These are phyloP conservation scores for Penicillium sp. DNA, from an alignment of 2,329 filamentous ascomycete genomes.

Conservation along the genomic window DNA sequence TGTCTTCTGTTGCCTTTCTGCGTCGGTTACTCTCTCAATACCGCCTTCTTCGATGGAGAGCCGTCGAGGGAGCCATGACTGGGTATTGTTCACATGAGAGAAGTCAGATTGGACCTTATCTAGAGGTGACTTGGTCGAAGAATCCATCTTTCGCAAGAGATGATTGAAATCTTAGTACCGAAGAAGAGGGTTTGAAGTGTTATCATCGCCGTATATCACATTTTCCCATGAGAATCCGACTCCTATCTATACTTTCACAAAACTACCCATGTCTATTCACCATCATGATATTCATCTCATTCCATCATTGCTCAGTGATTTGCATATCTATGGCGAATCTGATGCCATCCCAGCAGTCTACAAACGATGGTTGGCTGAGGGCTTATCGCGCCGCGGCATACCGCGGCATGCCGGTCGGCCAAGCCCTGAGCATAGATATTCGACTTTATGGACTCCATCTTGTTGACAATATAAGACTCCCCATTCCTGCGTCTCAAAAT, in stretches of 20 bases:
- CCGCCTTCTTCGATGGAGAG: constrained; percentile 26
- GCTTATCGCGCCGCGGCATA: constrained; percentile 24
- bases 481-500: background rate
- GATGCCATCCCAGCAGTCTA: constrained; percentile 19
- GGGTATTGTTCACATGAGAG: background rate
- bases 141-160: background rate
- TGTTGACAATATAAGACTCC: constrained; percentile 3
- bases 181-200: background rate
- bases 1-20: constrained; percentile 23
- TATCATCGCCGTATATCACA: background rate
- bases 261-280: background rate
- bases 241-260: constrained; percentile 8
- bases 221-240: background rate
- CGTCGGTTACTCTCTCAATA: constrained; percentile 26
- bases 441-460: background rate
- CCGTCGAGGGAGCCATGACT: constrained; percentile 17
- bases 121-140: background rate
- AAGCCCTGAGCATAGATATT: constrained; percentile 10
- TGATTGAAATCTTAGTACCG: background rate
- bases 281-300: background rate
- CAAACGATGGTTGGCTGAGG: constrained; percentile 1
- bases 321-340: constrained; percentile 20
- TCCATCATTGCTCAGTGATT: constrained; percentile 13
- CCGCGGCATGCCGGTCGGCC: constrained; percentile 27
- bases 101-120: background rate